A percentile compares a stretch with the other conserved stretches of the same genome.
Evolutionary conservation across 306 rosid genomes (phyloP).

Genomic region (Mimosa pudica): DNA sequence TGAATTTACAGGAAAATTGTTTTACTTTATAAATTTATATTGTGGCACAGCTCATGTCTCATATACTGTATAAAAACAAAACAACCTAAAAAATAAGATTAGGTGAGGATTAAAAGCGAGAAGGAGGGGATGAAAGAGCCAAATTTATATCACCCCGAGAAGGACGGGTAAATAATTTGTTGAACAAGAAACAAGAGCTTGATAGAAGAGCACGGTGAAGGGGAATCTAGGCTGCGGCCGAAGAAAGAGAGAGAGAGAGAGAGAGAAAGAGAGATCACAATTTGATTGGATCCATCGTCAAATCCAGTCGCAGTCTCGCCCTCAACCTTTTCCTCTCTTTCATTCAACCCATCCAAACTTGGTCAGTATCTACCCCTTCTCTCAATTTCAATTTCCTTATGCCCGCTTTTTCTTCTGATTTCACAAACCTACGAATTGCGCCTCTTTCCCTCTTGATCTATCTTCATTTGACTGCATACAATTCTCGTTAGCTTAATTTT

Average conservation of each 20-base stretch:
- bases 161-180: neutral
- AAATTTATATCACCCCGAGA: neutral
- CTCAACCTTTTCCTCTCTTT: neutral
- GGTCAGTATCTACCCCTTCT: neutral
- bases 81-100: neutral
- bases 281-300: neutral
- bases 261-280: neutral
- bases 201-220: neutral
- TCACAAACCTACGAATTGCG: neutral
- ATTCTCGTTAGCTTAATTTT: neutral
- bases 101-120: neutral
- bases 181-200: neutral
- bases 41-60: no score
- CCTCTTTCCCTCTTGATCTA: neutral
- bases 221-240: neutral
- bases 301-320: neutral
- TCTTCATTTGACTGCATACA: neutral
- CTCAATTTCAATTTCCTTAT: neutral
- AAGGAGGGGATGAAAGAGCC: neutral
- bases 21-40: no score
- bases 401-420: neutral
- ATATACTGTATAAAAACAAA: no score
- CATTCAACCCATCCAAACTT: neutral
- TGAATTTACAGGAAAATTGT: no score
- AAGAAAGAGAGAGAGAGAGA: neutral